phyloP scores from a whole-genome alignment of 2,329 filamentous ascomycete genomes.

The Trichoderma sp. region DNA sequence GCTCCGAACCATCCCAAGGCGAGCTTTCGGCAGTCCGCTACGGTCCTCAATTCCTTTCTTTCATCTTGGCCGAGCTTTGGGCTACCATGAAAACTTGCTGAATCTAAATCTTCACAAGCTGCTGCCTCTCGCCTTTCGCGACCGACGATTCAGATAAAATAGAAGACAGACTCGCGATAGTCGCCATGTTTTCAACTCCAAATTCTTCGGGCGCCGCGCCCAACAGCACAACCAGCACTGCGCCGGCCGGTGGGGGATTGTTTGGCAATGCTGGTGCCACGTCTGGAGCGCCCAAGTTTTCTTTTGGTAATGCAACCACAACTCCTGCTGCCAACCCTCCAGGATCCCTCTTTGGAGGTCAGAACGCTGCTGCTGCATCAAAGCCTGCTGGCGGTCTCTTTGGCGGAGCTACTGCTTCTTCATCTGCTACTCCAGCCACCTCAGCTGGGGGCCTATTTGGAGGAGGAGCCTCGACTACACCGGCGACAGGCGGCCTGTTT shows the following conservation, averaged over 20 bases:
- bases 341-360: conserved; percentile 40
- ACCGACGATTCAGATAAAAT: conserved; percentile 18
- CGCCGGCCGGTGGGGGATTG: conserved; percentile 46
- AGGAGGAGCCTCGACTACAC: conserved; percentile 34
- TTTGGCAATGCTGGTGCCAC: conserved; percentile 44
- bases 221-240: conserved; percentile 42
- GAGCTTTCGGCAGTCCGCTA: conserved; percentile 4
- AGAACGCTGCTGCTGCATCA: conserved; percentile 37
- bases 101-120: conserved; percentile 11
- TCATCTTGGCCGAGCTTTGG: conserved; percentile 5
- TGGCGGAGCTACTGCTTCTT: conserved; percentile 34
- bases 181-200: conserved; percentile 42
- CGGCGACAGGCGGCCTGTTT: conserved; percentile 41
- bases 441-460: conserved; percentile 37
- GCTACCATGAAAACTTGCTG: conserved; percentile 27
- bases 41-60: neutral
- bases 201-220: conserved; percentile 42
- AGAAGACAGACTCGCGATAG: neutral
- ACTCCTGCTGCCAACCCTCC: conserved; percentile 38
- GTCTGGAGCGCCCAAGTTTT: conserved; percentile 44
- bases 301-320: conserved; percentile 43
- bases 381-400: conserved; percentile 39
- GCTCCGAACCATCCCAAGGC: conserved; percentile 5
- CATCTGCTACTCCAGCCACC: conserved; percentile 38
- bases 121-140: conserved; percentile 10